Evolutionary conservation across 441 rosid genomes (phyloP), one percentile per base, ranked within the genome.

Genomic region (Euphorbia schlechtendalii): DNA sequence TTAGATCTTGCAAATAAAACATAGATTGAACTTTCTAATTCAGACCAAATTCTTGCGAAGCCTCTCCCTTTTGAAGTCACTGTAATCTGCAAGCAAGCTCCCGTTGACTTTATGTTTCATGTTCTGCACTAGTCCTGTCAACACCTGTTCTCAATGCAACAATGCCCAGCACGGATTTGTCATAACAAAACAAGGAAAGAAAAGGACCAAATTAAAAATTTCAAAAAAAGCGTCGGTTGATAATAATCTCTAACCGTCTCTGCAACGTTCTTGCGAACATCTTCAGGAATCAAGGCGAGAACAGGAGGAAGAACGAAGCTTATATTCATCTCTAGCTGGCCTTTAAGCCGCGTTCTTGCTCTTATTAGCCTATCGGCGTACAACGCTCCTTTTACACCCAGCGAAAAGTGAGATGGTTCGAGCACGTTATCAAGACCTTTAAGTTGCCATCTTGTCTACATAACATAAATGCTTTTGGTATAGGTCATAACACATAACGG

Each of bases 361-460:
- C 89, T 81, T 30, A 55, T n/a, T n/a, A n/a, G 69, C 63, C 96
- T 76, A 22, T 82, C 90, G 3, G 96, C 83, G 27, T 83, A 94
- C 59, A 94, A 68, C 24, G 80, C 75, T 73, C 99, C 97, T 73
- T 80, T 86, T 8, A 94, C 96, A 48, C 74, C 76, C 4, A 94
- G 84, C 5, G 80, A 73, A 72, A 90, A 94, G 22, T 87, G 81
- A 45, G 90, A 83, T 0, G 93, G 97, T 64, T 87, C 65, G 54
- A 82, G 64, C 59, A 74, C 69, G 65, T 65, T 69, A 61, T 83
- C 81, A 60, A 93, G 93, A 66, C 96, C 96, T 73, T 76, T 64
- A 65, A 90, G 90, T 79, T 87, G 81, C 96, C 97, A 94, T 72
- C 93, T 85, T 63, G 73, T 80, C 96, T 90, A 76, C 70, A 71